Conservation (phyloP, 768 basidiomycete species). For the Gautieria morchelliformis region DNA sequence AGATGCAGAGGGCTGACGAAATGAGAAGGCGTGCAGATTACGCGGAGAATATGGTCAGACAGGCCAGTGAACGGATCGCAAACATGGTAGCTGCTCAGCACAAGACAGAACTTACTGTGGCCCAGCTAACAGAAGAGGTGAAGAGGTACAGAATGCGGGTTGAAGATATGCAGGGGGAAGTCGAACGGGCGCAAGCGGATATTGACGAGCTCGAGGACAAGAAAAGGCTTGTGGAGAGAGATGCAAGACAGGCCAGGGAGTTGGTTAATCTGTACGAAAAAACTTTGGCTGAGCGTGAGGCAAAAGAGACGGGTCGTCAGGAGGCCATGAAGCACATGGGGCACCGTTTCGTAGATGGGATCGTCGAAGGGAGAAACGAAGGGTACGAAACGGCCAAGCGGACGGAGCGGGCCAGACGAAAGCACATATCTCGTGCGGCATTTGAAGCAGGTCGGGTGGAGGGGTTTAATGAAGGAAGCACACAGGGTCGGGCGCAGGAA, state of each 20-base stretch:
- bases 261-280: not conserved
- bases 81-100: slow-evolving; percentile 34
- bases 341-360: slow-evolving; percentile 25
- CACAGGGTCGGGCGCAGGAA: slow-evolving; percentile 38
- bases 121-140: slow-evolving; percentile 32
- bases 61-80: slow-evolving; percentile 28
- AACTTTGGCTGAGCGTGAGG: slow-evolving; percentile 21
- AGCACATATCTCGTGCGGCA: slow-evolving; percentile 5
- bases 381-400: slow-evolving; percentile 30
- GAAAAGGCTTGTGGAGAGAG: slow-evolving; percentile 31
- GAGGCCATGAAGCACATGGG: slow-evolving; percentile 12
- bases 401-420: slow-evolving; percentile 29
- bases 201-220: slow-evolving; percentile 26
- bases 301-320: not conserved
- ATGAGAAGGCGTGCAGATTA: slow-evolving; percentile 40
- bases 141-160: slow-evolving; percentile 37
- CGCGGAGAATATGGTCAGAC: slow-evolving; percentile 39
- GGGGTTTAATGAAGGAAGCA: slow-evolving; percentile 27
- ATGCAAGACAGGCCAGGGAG: slow-evolving; percentile 4
- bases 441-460: slow-evolving; percentile 18
- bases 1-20: slow-evolving; percentile 44
- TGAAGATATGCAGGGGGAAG: slow-evolving; percentile 37
- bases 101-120: slow-evolving; percentile 28
- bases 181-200: slow-evolving; percentile 22
- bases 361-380: slow-evolving; percentile 34